phyloP scores from a whole-genome alignment of 2,329 filamentous ascomycete species.

The Claviceps spartinae region DNA sequence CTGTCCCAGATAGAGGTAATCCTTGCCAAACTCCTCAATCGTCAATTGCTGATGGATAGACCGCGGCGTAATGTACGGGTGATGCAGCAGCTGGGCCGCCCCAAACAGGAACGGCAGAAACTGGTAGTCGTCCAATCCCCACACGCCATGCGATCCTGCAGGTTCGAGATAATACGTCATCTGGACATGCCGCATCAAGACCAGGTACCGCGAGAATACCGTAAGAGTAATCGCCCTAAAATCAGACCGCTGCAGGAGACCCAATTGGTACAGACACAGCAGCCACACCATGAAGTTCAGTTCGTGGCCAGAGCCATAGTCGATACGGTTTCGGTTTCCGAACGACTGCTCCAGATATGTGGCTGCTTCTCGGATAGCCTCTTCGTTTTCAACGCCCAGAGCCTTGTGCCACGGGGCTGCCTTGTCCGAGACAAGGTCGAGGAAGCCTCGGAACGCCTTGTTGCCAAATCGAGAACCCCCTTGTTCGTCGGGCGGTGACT shows the following conservation, averaged over 20 bases:
- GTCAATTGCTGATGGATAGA: conserved; percentile 80
- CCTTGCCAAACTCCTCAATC: conserved; percentile 69
- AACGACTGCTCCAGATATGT: conserved; percentile 75
- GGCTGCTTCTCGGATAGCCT: conserved; percentile 55
- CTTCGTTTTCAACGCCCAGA: conserved; percentile 37
- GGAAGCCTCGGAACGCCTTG: conserved; percentile 71
- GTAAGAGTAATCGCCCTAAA: conserved; percentile 63
- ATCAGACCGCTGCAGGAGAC: conserved; percentile 46
- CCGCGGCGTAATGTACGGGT: conserved; percentile 65
- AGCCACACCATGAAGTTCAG: conserved; percentile 96
- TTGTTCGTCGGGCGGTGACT: conserved; percentile 71
- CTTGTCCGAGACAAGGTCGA: conserved; percentile 52
- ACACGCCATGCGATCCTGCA: conserved; percentile 91
- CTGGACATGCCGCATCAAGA: conserved; percentile 77
- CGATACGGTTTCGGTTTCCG: conserved; percentile 75
- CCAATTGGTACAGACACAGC: conserved; percentile 77
- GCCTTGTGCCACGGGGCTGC: conserved; percentile 47
- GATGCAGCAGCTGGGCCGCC: conserved; percentile 74
- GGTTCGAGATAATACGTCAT: conserved; percentile 93
- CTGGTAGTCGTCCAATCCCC: conserved; percentile 95
- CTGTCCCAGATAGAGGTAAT: conserved; percentile 86
- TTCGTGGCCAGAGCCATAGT: conserved; percentile 96
- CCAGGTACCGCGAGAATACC: conserved; percentile 72
- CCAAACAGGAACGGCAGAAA: conserved; percentile 94
- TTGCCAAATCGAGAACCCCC: conserved; percentile 90